Conservation (phyloP, 2,329 filamentous ascomycete genomes). For the Capronia americana region DNA sequence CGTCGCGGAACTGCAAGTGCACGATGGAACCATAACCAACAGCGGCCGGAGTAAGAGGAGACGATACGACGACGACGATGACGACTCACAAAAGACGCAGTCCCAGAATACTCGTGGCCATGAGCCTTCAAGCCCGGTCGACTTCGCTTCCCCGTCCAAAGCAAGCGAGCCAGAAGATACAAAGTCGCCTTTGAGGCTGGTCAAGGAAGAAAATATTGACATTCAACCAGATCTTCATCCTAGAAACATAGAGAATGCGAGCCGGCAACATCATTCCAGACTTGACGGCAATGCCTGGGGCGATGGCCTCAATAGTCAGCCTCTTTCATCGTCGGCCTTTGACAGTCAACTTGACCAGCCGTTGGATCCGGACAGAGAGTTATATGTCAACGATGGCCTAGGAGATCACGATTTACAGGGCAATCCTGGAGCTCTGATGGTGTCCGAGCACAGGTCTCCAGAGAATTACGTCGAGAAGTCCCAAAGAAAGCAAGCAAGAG, state of each 20-base stretch:
- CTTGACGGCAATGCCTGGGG: background rate
- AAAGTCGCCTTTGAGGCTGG: background rate
- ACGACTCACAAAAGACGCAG: constrained; percentile 25
- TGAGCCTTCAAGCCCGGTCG: constrained; percentile 21
- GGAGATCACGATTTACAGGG: background rate
- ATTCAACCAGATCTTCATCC: background rate
- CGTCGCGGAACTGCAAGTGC: constrained; percentile 27
- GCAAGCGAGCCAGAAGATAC: background rate
- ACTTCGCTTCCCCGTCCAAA: background rate
- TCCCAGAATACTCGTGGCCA: constrained; percentile 20
- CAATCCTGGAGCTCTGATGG: background rate
- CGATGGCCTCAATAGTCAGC: constrained; percentile 2
- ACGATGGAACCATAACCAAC: constrained; percentile 35
- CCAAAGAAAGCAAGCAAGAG: constrained; percentile 20
- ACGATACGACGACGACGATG: constrained; percentile 24
- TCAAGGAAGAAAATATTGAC: background rate
- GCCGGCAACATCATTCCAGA: background rate
- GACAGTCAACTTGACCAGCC: constrained; percentile 8
- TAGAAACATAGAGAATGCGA: background rate
- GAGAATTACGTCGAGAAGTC: background rate
- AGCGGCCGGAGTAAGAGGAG: constrained; percentile 39
- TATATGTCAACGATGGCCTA: background rate
- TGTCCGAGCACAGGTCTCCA: background rate
- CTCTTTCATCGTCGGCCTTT: constrained; percentile 6
- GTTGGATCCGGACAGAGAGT: background rate